Evolutionary conservation across 371 early-diverging fungal genomes (phyloP).

Genomic region (Mucor irregularis): DNA sequence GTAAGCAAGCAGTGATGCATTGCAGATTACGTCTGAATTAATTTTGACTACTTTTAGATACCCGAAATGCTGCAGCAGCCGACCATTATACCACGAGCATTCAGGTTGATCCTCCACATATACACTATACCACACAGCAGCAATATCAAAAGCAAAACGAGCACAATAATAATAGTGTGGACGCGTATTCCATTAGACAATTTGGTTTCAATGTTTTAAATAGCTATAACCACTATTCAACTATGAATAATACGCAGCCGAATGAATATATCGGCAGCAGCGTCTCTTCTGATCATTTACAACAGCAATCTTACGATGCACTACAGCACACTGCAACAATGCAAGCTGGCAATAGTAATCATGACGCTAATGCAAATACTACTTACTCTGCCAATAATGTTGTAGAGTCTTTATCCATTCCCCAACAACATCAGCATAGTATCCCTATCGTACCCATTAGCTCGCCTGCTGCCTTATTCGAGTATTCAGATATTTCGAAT

Average conservation of each 20-base stretch:
- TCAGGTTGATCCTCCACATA: not conserved
- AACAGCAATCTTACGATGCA: too few species aligned
- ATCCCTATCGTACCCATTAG: not conserved
- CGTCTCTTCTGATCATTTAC: too few species aligned
- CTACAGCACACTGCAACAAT: too few species aligned
- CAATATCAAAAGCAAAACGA: not conserved
- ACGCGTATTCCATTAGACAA: conserved; percentile 17
- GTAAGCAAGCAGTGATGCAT: too few species aligned
- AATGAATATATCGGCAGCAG: not conserved
- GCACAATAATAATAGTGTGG: not conserved
- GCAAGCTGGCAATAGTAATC: too few species aligned
- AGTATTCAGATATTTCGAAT: not conserved
- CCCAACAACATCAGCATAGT: not conserved
- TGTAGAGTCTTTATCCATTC: too few species aligned
- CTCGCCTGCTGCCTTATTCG: not conserved
- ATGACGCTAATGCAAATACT: too few species aligned
- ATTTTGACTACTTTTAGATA: too few species aligned
- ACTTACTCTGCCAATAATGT: too few species aligned
- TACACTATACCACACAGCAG: not conserved
- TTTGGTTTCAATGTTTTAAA: conserved; percentile 5
- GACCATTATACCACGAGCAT: too few species aligned
- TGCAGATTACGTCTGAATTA: too few species aligned
- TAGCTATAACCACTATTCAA: not conserved
- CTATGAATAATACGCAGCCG: not conserved
- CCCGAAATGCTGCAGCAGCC: too few species aligned